These are phyloP conservation scores for Geotrichum bryndzae DNA, from an alignment of 1,139 yeast species.

Conservation along the genomic window DNA sequence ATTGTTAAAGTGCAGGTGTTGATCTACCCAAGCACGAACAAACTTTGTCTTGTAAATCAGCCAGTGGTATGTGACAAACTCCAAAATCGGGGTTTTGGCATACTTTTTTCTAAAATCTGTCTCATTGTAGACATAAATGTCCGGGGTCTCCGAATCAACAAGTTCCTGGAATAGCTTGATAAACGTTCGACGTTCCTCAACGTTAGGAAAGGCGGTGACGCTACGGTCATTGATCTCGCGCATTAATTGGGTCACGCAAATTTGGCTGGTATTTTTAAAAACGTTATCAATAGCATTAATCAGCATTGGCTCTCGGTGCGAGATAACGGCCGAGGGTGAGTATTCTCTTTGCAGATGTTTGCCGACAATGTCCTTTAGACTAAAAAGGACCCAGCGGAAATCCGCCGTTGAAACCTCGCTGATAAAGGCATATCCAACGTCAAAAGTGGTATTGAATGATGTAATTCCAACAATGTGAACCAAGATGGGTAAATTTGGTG, in stretches of 20 bases:
- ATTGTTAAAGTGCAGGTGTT: slow-evolving; percentile 18
- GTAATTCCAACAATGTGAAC: slow-evolving; percentile 19
- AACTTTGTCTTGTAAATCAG: slow-evolving; percentile 16
- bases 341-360: slow-evolving; percentile 12
- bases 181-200: slow-evolving; percentile 8
- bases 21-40: slow-evolving; percentile 19
- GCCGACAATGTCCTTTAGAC: slow-evolving; percentile 14
- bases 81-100: slow-evolving; percentile 10
- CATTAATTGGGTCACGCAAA: slow-evolving; percentile 17
- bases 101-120: slow-evolving; percentile 13
- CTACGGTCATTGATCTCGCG: slow-evolving; percentile 15
- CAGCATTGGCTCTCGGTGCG: slow-evolving; percentile 13
- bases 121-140: slow-evolving; percentile 17
- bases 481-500: slow-evolving; percentile 3
- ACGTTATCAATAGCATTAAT: slow-evolving; percentile 15
- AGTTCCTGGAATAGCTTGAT: slow-evolving; percentile 14
- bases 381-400: slow-evolving; percentile 15
- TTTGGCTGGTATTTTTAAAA: slow-evolving; percentile 16
- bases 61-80: slow-evolving; percentile 16
- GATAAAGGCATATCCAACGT: slow-evolving; percentile 17
- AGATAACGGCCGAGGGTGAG: slow-evolving; percentile 16
- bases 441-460: slow-evolving; percentile 17
- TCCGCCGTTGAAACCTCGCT: slow-evolving; percentile 8
- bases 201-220: not conserved
- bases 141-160: slow-evolving; percentile 19